phyloP scores from a whole-genome alignment of 2,329 filamentous ascomycete genomes.

The Cladosporium oxysporum region DNA sequence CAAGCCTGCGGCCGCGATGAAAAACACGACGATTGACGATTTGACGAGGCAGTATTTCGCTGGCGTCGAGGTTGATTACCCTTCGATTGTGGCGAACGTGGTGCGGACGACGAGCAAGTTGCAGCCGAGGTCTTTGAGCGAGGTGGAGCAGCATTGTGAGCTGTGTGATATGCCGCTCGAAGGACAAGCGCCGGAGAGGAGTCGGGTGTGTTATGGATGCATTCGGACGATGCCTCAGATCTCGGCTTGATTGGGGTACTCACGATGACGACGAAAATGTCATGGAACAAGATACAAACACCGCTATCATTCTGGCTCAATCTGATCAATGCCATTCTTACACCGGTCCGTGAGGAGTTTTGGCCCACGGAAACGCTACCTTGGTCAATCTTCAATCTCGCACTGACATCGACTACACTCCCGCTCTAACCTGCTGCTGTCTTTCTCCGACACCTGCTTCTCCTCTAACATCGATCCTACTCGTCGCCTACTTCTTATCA shows the following conservation, averaged over 20 bases:
- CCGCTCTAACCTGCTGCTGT: not conserved
- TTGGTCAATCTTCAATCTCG: not conserved
- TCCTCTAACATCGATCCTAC: not conserved
- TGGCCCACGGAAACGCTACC: not conserved
- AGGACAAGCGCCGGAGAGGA: slow-evolving; percentile 34
- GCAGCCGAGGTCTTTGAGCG: slow-evolving; percentile 46
- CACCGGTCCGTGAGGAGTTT: not conserved
- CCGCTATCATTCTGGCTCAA: not conserved
- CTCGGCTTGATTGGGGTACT: not conserved
- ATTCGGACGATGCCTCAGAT: slow-evolving; percentile 35
- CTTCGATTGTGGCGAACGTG: slow-evolving; percentile 91
- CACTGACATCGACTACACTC: not conserved
- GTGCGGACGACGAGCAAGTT: slow-evolving; percentile 89
- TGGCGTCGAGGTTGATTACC: slow-evolving; percentile 80
- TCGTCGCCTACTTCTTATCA: not conserved
- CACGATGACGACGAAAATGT: not conserved
- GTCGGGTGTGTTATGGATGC: slow-evolving; percentile 71
- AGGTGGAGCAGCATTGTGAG: slow-evolving; percentile 53
- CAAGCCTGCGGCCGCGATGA: slow-evolving; percentile 35
- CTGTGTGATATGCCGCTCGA: slow-evolving; percentile 68
- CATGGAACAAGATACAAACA: not conserved
- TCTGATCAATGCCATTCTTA: not conserved
- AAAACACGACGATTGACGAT: slow-evolving; percentile 84
- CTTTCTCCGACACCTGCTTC: not conserved
- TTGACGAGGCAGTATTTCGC: slow-evolving; percentile 88